phyloP scores from a whole-genome alignment of 208 protist genomes.

The Acanthamoeba pearcei region DNA sequence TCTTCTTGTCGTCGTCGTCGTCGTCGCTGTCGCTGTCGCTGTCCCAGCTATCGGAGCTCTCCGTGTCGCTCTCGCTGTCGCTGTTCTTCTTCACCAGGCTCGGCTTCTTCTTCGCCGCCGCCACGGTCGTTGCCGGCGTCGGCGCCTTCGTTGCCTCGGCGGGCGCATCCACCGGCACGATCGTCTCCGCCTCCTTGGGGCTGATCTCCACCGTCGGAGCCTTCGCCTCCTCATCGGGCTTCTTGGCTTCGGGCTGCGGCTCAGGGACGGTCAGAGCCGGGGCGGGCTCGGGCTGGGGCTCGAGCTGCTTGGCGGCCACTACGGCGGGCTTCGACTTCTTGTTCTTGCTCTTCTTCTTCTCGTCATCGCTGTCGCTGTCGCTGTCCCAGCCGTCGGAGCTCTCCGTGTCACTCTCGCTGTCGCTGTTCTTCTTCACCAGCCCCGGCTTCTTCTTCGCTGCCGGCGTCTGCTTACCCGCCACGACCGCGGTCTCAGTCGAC shows the following conservation, averaged over 20 bases:
- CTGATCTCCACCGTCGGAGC: too few species aligned
- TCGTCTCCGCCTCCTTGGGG: background rate
- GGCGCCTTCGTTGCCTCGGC: background rate
- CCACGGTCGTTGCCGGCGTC: too few species aligned
- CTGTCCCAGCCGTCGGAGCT: background rate
- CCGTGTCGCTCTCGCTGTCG: slow-evolving; percentile 55
- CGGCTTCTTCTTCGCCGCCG: slow-evolving; percentile 12
- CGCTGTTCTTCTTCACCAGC: slow-evolving; percentile 49
- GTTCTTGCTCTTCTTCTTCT: background rate
- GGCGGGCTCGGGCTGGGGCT: background rate
- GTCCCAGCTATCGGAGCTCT: background rate
- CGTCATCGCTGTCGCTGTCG: background rate
- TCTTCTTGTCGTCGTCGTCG: background rate
- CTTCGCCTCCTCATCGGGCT: too few species aligned
- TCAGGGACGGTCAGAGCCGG: too few species aligned
- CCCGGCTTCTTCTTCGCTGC: slow-evolving; percentile 37
- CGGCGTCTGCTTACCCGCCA: background rate
- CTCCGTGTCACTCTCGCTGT: slow-evolving; percentile 19
- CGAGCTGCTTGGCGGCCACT: background rate
- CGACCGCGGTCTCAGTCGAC: too few species aligned
- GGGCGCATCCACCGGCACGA: background rate
- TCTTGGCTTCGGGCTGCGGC: too few species aligned
- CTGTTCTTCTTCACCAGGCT: slow-evolving; percentile 54
- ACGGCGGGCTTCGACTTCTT: background rate
- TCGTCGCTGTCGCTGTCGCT: background rate